Conservation (phyloP, 495 filamentous ascomycete species). For the Aspergillus panamensis region DNA sequence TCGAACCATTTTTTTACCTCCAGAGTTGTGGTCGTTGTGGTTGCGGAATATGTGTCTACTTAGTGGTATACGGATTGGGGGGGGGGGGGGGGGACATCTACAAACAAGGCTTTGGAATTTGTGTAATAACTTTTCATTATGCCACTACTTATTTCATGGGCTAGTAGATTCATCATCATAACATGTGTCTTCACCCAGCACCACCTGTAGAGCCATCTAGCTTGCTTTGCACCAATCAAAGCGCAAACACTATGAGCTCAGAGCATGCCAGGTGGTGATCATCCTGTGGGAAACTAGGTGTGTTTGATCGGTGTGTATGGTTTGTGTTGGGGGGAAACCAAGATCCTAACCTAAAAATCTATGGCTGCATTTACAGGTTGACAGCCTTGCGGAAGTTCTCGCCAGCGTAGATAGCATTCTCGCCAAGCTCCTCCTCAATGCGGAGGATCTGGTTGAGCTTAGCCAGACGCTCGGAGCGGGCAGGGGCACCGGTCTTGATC, state of each 20-base stretch:
- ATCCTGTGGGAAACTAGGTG: slow-evolving; percentile 1
- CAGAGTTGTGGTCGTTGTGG: no score
- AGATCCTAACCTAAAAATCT: slow-evolving; percentile 8
- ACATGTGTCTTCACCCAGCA: slow-evolving; percentile 14
- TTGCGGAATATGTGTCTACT: no score
- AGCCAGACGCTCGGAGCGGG: slow-evolving; percentile 92
- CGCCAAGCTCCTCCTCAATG: slow-evolving; percentile 98
- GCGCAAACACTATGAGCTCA: slow-evolving; percentile 7
- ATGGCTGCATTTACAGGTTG: slow-evolving; percentile 63
- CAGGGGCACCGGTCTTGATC: slow-evolving; percentile 99
- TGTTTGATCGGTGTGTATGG: slow-evolving; percentile 10
- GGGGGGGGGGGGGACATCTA: not conserved
- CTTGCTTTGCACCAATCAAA: slow-evolving; percentile 8
- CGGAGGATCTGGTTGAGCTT: slow-evolving; percentile 99
- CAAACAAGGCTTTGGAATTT: not conserved
- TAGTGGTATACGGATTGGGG: no score
- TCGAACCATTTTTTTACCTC: no score
- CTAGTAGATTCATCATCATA: slow-evolving; percentile 31
- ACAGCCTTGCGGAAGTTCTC: slow-evolving; percentile 85
- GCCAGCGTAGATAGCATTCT: slow-evolving; percentile 87
- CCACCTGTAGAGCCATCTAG: not conserved
- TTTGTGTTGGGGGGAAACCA: not conserved
- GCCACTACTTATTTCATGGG: slow-evolving; percentile 23
- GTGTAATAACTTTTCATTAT: slow-evolving; percentile 25
- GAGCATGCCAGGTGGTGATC: slow-evolving; percentile 11